Evolutionary conservation across 2,329 filamentous ascomycete species (phyloP), one percentile per base, ranked within the genome.

Genomic region (Clonostachys chloroleuca): DNA sequence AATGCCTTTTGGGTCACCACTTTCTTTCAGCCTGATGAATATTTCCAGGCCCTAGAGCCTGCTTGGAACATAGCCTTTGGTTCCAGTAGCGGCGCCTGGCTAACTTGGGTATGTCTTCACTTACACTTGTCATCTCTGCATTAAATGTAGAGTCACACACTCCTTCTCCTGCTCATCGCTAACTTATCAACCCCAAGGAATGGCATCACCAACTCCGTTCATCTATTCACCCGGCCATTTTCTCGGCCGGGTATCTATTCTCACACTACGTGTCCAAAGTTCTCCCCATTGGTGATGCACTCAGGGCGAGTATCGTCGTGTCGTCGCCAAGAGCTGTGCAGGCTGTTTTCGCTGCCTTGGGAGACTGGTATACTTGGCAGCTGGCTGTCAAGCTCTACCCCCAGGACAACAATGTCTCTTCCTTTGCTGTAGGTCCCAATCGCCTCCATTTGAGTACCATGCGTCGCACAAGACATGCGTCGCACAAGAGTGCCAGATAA

Each of bases 1-100:
- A 96, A 96, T 69, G 84, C 90, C 34, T 75, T 94, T 56, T 82
- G 77, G 52, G 74, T 95, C 48, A 75, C 81, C 54, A 97, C 94
- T 17, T 99, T 96, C 66, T 99, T 99, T 70, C 94, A 99, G 67
- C 94, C 94, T 30, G 94, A 99, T 72, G 94, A 99, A 67, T 97
- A 89, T 73, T 99, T 94, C 61, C 94, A 99, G 63, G 87, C 91
- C 2, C 80, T 97, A 41, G 94, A 99, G 70, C 92, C 94, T 46
- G 94, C 94, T 55, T 97, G 92, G 92, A 75, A 84, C 58, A 77
- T 94, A 47, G 87, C 88, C 4, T 96, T 96, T 74, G 92, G 92
- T 18, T 60, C 73, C 3, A 64, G 76, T 13, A 87, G 85, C 65
- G 87, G 88, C 52, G 89, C 92, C 30, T 99, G 92, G 89, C 78